Evolutionary conservation across 805 yeast species (phyloP).

Genomic region (Myxozyma monticola): DNA sequence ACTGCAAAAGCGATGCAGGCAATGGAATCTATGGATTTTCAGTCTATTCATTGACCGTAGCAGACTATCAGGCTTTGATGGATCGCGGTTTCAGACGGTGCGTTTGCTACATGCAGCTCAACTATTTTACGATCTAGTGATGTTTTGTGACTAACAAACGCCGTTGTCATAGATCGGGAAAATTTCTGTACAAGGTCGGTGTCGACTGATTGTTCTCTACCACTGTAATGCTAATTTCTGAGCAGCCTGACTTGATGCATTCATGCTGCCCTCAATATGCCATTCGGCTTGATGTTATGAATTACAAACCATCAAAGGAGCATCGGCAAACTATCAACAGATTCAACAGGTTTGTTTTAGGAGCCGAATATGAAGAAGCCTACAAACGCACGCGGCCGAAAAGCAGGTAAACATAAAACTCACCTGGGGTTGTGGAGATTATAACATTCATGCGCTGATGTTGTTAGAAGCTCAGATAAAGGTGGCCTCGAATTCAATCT

Average conservation of each 20-base stretch:
- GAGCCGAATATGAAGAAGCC: slow-evolving; percentile 16
- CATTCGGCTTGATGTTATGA: slow-evolving; percentile 57
- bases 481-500: slow-evolving; percentile 36
- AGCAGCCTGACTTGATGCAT: slow-evolving; percentile 61
- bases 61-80: slow-evolving; percentile 62
- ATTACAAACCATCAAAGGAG: slow-evolving; percentile 59
- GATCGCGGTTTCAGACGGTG: slow-evolving; percentile 58
- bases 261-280: slow-evolving; percentile 81
- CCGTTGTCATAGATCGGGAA: slow-evolving; percentile 65
- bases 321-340: slow-evolving; percentile 64
- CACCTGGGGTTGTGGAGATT: too few relatives aligned
- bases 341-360: slow-evolving; percentile 42
- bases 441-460: too few relatives aligned
- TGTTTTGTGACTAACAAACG: neutral
- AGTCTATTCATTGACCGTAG: slow-evolving; percentile 48
- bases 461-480: slow-evolving; percentile 23
- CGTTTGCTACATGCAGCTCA: neutral
- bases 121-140: neutral
- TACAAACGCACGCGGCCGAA: neutral
- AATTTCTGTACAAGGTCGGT: slow-evolving; percentile 51
- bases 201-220: neutral
- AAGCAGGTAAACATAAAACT: slow-evolving; percentile 27
- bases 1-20: slow-evolving; percentile 54
- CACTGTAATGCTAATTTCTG: slow-evolving; percentile 30
- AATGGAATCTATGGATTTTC: slow-evolving; percentile 38